Conservation (phyloP, 1,139 yeast species). For the Sporopachydermia cereana region DNA sequence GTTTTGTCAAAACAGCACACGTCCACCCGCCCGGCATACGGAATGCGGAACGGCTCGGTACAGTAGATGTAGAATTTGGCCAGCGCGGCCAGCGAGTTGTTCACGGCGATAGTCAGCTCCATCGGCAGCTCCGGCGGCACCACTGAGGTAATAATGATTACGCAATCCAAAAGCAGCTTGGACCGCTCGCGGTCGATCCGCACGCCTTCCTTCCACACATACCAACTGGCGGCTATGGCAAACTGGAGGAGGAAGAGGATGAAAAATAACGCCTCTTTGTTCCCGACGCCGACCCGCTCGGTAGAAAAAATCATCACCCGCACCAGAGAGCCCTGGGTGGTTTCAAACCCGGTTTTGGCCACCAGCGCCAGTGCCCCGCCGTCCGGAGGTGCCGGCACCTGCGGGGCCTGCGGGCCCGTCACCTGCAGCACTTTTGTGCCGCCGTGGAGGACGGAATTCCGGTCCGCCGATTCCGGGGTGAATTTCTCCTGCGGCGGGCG, state of each 20-base stretch:
- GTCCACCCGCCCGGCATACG: constrained; percentile 95
- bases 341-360: constrained; percentile 91
- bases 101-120: constrained; percentile 98
- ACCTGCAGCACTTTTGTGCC: constrained; percentile 96
- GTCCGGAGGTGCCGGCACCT: constrained; percentile 54
- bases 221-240: constrained; percentile 95
- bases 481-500: constrained; percentile 64
- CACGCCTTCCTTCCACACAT: constrained; percentile 97
- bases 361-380: constrained; percentile 87
- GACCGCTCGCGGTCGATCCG: constrained; percentile 92
- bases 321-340: constrained; percentile 94
- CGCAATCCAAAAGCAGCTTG: constrained; percentile 88
- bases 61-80: constrained; percentile 85
- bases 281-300: constrained; percentile 94
- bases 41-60: constrained; percentile 97
- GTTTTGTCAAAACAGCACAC: constrained; percentile 98
- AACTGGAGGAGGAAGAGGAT: constrained; percentile 80
- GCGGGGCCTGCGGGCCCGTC: constrained; percentile 47
- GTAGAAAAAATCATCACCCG: constrained; percentile 97
- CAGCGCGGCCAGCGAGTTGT: constrained; percentile 77
- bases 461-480: constrained; percentile 75
- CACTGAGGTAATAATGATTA: constrained; percentile 89
- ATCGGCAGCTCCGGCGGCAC: constrained; percentile 99
- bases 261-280: constrained; percentile 86
- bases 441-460: constrained; percentile 83